A percentile compares a stretch with the other conserved stretches of the same genome.
phyloP scores from a whole-genome alignment of 495 filamentous ascomycete species.

The Tuber melanosporum region DNA sequence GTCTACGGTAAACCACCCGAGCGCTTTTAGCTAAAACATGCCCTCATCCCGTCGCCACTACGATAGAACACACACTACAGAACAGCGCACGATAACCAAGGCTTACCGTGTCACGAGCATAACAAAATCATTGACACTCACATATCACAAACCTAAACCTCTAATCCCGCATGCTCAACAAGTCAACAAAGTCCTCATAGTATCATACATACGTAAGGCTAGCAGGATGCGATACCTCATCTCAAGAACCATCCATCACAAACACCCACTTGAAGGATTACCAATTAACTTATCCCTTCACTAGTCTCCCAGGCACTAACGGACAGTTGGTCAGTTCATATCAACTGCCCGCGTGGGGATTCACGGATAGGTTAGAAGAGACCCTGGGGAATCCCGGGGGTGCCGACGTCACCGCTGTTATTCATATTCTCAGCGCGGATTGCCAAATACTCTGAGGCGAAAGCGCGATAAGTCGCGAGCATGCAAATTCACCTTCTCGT shows the following conservation, averaged over 20 bases:
- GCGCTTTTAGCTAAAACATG: background rate
- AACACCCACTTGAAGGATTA: background rate
- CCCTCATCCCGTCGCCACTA: background rate
- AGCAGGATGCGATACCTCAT: slow-evolving; percentile 4
- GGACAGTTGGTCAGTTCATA: background rate
- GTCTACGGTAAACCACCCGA: background rate
- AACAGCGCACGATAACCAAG: background rate
- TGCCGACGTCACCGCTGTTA: background rate
- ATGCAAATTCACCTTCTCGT: background rate
- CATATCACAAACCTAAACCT: background rate
- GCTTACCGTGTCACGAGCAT: background rate
- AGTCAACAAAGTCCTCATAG: slow-evolving; percentile 1
- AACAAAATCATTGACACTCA: background rate
- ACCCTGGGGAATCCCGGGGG: background rate
- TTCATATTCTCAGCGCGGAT: background rate
- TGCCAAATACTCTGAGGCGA: background rate
- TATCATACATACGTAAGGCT: background rate
- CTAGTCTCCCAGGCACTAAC: background rate
- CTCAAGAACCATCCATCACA: background rate
- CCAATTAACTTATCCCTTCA: background rate
- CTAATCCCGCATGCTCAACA: background rate
- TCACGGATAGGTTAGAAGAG: background rate
- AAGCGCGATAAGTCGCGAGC: background rate
- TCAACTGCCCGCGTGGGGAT: background rate
- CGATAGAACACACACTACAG: background rate